A percentile compares a stretch with the other conserved stretches of the same genome.
phyloP scores from a whole-genome alignment of 768 basidiomycete species.

The Phylloporus arenicola region DNA sequence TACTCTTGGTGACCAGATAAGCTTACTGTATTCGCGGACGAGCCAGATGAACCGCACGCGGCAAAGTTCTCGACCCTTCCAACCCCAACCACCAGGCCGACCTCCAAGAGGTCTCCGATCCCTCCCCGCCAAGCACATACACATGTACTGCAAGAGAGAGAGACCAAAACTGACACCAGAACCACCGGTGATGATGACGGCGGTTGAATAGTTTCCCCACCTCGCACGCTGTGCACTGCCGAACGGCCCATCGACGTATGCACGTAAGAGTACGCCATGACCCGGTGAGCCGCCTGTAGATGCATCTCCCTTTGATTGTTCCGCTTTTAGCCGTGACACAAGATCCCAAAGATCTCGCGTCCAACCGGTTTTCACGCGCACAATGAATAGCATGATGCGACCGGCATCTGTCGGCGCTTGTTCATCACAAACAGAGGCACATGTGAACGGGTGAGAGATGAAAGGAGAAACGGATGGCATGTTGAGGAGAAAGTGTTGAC shows the following conservation, averaged over 20 bases:
- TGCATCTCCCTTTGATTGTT: slow-evolving; percentile 28
- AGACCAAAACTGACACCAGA: slow-evolving; percentile 72
- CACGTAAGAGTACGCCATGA: slow-evolving; percentile 48
- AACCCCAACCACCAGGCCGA: slow-evolving; percentile 39
- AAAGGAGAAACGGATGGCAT: slow-evolving; percentile 59
- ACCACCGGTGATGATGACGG: slow-evolving; percentile 64
- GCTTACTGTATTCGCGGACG: slow-evolving; percentile 67
- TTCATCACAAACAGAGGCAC: slow-evolving; percentile 53
- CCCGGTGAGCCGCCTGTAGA: slow-evolving; percentile 27
- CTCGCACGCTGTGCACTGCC: slow-evolving; percentile 55
- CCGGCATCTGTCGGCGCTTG: slow-evolving; percentile 41
- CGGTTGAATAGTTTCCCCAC: slow-evolving; percentile 57
- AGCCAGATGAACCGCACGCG: slow-evolving; percentile 76
- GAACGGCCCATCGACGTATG: slow-evolving; percentile 63
- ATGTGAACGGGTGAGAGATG: slow-evolving; percentile 71
- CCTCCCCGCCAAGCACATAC: slow-evolving; percentile 50
- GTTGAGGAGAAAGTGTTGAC: slow-evolving; percentile 71
- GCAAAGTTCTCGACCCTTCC: slow-evolving; percentile 36
- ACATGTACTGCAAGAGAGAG: slow-evolving; percentile 60
- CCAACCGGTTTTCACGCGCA: slow-evolving; percentile 67
- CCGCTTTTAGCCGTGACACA: slow-evolving; percentile 36
- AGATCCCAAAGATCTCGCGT: slow-evolving; percentile 61
- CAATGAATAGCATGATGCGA: slow-evolving; percentile 55
- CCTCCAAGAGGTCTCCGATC: slow-evolving; percentile 48
- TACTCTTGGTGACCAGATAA: background rate